phyloP scores from a whole-genome alignment of 345 rosid species.

The Eucalyptus sideroxylon region DNA sequence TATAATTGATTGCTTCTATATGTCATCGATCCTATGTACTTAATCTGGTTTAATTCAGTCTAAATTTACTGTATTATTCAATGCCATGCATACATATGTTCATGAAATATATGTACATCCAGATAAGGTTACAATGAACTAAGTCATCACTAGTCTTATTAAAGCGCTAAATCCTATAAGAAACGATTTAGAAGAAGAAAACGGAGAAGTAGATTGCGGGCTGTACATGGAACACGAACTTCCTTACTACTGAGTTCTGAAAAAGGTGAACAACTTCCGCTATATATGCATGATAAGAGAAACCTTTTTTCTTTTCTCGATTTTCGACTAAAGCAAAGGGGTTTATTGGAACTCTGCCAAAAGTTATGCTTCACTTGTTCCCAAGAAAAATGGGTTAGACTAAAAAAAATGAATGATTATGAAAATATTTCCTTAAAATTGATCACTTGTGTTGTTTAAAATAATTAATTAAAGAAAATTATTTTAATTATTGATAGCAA shows the following conservation, averaged over 20 bases:
- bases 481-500: neutral
- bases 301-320: neutral
- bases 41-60: neutral
- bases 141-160: neutral
- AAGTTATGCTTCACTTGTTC: neutral
- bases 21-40: neutral
- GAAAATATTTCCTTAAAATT: neutral
- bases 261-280: neutral
- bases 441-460: neutral
- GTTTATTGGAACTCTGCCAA: neutral
- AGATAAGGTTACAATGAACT: neutral
- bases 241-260: neutral
- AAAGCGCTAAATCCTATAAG: neutral
- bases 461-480: rapidly evolving
- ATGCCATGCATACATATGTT: neutral
- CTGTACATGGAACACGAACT: neutral
- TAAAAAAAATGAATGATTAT: neutral
- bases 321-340: neutral
- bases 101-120: neutral
- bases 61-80: neutral
- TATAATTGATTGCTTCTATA: neutral
- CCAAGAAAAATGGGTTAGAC: neutral
- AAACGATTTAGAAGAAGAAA: neutral
- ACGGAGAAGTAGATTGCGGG: neutral
- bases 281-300: neutral